Evolutionary conservation across 176 grass and related monocot genomes (phyloP), one percentile per base, ranked within the genome.

Genomic region (Musa beccarii): DNA sequence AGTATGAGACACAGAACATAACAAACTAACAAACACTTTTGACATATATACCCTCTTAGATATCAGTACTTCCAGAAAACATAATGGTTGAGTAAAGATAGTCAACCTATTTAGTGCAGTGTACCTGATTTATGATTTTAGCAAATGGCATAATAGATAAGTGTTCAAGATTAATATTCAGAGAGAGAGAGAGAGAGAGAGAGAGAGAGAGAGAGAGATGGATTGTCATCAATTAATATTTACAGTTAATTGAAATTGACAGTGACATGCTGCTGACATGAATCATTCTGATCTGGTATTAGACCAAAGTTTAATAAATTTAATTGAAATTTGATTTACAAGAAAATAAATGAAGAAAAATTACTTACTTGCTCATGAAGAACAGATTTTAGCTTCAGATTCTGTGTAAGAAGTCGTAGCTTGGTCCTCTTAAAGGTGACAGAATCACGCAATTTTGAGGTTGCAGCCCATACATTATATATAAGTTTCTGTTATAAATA

Each of bases 341-440:
- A 22, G 5, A 77, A 12, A 50, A 49, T 1, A 23, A 12, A 53
- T 43, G 52, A 9, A 9, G 11, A 66, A 9, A 19, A 49, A 51
- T 49, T 7, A 34, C 81, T 72, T 89, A 91, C 96, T 86, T 99
- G 91, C 74, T 84, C 87, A 77, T 79, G 84, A 74, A 99, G 90
- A 81, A 99, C 87, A 54, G 83, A 86, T 75, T 86, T 87, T 56
- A 92, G 81, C 68, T 84, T 99, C 78, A 99, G 78, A 76, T 86
- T 91, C 83, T 95, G 91, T 62, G 82, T 95, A 43, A 89, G 84
- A 78, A 94, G 80, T 71, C 89, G 96, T 62, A 99, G 84, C 64
- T 77, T 89, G 79, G 84, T 84, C 72, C 83, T 89, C 80, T 86
- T 92, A 62, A 84, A 83, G 74, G 84, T 84, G 80, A 95, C 79